phyloP scores from a whole-genome alignment of 148 eudicot species.

The Polygonum maritimum region DNA sequence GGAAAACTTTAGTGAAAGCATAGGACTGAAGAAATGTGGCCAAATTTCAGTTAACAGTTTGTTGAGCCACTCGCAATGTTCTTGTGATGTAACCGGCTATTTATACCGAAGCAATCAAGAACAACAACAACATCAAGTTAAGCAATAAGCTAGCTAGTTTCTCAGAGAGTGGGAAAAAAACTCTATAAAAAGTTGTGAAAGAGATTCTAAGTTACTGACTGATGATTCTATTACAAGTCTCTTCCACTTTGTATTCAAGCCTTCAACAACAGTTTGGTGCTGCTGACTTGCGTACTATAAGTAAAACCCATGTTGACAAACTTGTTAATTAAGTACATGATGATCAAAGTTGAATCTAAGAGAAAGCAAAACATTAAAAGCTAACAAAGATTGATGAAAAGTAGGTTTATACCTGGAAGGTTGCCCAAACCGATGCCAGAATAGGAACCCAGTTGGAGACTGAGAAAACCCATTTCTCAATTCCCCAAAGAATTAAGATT shows the following conservation, averaged over 20 bases:
- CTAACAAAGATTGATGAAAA: background rate
- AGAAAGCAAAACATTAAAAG: background rate
- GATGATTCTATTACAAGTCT: slow-evolving; percentile 49
- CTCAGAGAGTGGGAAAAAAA: background rate
- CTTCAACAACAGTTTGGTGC: slow-evolving; percentile 51
- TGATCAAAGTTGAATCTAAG: background rate
- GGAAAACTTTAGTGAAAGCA: slow-evolving; percentile 59
- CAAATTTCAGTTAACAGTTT: slow-evolving; percentile 74
- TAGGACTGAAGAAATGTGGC: slow-evolving; percentile 67
- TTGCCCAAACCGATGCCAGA: slow-evolving; percentile 61
- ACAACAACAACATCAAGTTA: background rate
- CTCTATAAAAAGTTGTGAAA: background rate
- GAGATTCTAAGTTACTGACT: slow-evolving; percentile 22
- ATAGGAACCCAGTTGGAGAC: slow-evolving; percentile 79
- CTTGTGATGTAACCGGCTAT: slow-evolving; percentile 77
- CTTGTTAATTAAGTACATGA: background rate
- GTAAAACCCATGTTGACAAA: background rate
- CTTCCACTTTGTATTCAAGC: slow-evolving; percentile 85
- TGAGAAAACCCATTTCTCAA: slow-evolving; percentile 78
- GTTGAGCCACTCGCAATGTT: slow-evolving; percentile 96
- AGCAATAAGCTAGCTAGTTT: background rate
- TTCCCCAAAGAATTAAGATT: slow-evolving; percentile 46
- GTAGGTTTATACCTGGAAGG: slow-evolving; percentile 51
- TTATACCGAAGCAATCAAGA: background rate
- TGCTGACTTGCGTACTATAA: slow-evolving; percentile 67